Conservation (phyloP, 1,284 basidiomycete species). For the Salmacisia buchloeana region DNA sequence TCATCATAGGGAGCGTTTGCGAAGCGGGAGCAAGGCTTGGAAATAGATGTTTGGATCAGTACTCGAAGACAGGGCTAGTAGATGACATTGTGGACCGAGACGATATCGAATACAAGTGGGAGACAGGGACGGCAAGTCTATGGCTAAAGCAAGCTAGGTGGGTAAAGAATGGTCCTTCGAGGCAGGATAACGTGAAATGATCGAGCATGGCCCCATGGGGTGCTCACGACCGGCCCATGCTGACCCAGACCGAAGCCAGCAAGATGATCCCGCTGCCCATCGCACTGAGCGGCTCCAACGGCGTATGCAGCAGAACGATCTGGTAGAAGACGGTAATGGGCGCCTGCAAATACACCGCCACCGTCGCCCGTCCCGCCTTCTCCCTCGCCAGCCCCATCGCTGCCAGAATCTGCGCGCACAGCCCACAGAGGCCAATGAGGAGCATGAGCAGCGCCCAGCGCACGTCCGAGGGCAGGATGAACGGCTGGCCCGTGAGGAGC, state of each 20-base stretch:
- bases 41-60: too few relatives aligned
- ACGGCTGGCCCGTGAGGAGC: constrained; percentile 22
- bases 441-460: constrained; percentile 29
- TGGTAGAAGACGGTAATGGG: constrained; percentile 29
- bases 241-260: constrained; percentile 26
- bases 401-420: constrained; percentile 28
- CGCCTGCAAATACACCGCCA: constrained; percentile 26
- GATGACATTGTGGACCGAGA: too few relatives aligned
- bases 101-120: too few relatives aligned
- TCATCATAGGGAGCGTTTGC: too few relatives aligned
- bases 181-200: too few relatives aligned
- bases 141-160: too few relatives aligned
- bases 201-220: too few relatives aligned
- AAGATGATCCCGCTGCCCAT: constrained; percentile 29
- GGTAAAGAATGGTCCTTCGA: too few relatives aligned
- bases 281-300: constrained; percentile 25
- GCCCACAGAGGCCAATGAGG: constrained; percentile 32
- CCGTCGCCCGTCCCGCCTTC: constrained; percentile 28
- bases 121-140: too few relatives aligned
- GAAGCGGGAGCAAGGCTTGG: too few relatives aligned
- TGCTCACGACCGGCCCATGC: too few relatives aligned
- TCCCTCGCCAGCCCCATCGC: constrained; percentile 33
- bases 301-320: constrained; percentile 25
- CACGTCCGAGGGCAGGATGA: constrained; percentile 20
- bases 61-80: too few relatives aligned